Percentiles rank a stretch among this genome's conserved stretches.
Evolutionary conservation across 768 basidiomycete genomes (phyloP).

Genomic region (Termitomyces sp.): DNA sequence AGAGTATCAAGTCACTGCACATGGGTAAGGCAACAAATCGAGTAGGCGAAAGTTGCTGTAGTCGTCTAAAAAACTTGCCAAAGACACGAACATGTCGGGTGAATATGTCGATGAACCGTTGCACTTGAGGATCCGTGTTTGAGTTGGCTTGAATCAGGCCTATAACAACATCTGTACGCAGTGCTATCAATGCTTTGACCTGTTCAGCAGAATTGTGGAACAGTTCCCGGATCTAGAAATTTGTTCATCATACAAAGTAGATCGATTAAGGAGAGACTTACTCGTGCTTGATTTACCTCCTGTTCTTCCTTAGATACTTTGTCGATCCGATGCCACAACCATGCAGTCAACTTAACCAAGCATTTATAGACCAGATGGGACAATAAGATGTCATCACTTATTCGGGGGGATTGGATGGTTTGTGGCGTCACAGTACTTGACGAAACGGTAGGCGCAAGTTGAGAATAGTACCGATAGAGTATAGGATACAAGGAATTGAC

Average conservation of each 20-base stretch:
- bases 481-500: slow-evolving; percentile 50
- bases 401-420: slow-evolving; percentile 39
- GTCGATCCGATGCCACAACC: slow-evolving; percentile 63
- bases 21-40: slow-evolving; percentile 64
- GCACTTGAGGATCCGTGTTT: slow-evolving; percentile 31
- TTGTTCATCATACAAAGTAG: slow-evolving; percentile 1
- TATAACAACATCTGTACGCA: slow-evolving; percentile 55
- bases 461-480: slow-evolving; percentile 64
- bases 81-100: slow-evolving; percentile 69
- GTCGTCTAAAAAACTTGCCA: slow-evolving; percentile 77
- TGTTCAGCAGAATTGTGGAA: slow-evolving; percentile 61
- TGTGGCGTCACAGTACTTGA: slow-evolving; percentile 37
- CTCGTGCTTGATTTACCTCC: slow-evolving; percentile 52
- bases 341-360: slow-evolving; percentile 64
- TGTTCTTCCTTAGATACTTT: slow-evolving; percentile 43
- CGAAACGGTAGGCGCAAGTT: slow-evolving; percentile 42
- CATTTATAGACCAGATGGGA: slow-evolving; percentile 77
- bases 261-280: slow-evolving; percentile 26
- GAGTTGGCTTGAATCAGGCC: slow-evolving; percentile 33
- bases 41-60: slow-evolving; percentile 59
- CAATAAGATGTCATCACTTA: slow-evolving; percentile 44
- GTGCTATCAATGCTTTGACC: slow-evolving; percentile 50
- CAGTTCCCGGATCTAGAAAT: slow-evolving; percentile 53
- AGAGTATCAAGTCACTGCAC: slow-evolving; percentile 68
- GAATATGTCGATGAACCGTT: slow-evolving; percentile 51